Conservation (phyloP, 2,329 filamentous ascomycete genomes). For the Cucurbitaria berberidis region DNA sequence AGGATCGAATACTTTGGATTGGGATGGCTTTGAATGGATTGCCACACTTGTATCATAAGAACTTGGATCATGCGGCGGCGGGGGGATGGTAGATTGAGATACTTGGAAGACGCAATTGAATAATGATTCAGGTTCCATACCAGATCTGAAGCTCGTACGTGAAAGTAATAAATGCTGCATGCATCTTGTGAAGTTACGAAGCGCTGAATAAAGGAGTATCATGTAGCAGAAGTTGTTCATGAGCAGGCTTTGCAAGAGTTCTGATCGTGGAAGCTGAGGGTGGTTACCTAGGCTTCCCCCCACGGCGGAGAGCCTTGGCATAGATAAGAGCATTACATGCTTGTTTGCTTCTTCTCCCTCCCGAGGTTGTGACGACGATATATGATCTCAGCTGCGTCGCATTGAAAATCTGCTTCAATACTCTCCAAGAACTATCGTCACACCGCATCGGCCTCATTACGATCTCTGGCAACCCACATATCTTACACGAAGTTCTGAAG, state of each 20-base stretch:
- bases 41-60: conserved; percentile 1
- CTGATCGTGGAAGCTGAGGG: neutral
- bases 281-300: conserved; percentile 26
- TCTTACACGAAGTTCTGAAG: neutral
- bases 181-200: neutral
- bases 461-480: neutral
- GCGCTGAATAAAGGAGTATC: neutral
- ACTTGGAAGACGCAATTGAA: neutral
- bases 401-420: neutral
- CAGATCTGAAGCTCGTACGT: neutral
- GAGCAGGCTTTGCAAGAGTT: neutral
- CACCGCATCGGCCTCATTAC: neutral
- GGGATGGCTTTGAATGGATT: conserved; percentile 3
- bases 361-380: neutral
- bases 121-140: neutral
- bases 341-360: conserved; percentile 17
- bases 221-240: neutral
- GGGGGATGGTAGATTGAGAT: neutral
- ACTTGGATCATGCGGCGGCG: neutral
- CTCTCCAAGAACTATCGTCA: neutral
- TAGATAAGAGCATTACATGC: conserved; percentile 28
- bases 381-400: conserved; percentile 6
- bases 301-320: conserved; percentile 25
- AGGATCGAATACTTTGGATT: conserved; percentile 3
- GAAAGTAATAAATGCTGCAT: neutral